A percentile compares a stretch with the other conserved stretches of the same genome.
Conservation (phyloP, 73 alveolate genomes). For the Paramecium sonneborni region DNA sequence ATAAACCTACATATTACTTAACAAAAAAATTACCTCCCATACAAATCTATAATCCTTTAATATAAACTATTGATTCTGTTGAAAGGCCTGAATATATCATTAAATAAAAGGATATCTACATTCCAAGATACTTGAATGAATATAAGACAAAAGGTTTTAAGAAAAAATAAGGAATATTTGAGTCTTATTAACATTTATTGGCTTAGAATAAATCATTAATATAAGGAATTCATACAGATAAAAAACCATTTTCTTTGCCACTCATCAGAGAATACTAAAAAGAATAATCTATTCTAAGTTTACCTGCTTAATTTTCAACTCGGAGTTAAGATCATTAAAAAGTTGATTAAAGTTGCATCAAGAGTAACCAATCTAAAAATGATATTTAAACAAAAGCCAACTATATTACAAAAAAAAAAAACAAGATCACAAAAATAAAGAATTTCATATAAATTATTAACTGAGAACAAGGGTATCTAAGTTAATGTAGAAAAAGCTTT, state of each 20-base stretch:
- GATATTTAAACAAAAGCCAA: neutral
- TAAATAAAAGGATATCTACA: constrained; percentile 24
- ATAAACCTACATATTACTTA: constrained; percentile 10
- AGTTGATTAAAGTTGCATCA: neutral
- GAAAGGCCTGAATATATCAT: constrained; percentile 50
- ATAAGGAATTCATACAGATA: neutral
- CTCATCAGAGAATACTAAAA: neutral
- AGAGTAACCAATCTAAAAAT: neutral
- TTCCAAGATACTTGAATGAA: constrained; percentile 18
- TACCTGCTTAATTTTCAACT: neutral
- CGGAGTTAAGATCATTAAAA: neutral
- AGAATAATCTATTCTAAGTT: neutral
- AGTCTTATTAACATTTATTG: neutral
- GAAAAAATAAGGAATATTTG: constrained; percentile 42
- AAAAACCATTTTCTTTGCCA: neutral
- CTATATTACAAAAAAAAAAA: neutral
- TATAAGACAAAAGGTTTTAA: constrained; percentile 16
- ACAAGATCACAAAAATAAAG: neutral
- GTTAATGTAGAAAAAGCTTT: neutral
- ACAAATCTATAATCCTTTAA: constrained; percentile 28
- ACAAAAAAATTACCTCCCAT: constrained; percentile 44
- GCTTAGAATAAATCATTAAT: neutral
- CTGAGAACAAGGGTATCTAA: constrained; percentile 24
- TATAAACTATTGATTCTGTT: neutral
- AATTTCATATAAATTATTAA: neutral